Percentiles rank a stretch among this genome's conserved stretches.
These are phyloP conservation scores for Tetratostichococcus sp. DNA, from an alignment of 139 green algal species.

Conservation along the genomic window DNA sequence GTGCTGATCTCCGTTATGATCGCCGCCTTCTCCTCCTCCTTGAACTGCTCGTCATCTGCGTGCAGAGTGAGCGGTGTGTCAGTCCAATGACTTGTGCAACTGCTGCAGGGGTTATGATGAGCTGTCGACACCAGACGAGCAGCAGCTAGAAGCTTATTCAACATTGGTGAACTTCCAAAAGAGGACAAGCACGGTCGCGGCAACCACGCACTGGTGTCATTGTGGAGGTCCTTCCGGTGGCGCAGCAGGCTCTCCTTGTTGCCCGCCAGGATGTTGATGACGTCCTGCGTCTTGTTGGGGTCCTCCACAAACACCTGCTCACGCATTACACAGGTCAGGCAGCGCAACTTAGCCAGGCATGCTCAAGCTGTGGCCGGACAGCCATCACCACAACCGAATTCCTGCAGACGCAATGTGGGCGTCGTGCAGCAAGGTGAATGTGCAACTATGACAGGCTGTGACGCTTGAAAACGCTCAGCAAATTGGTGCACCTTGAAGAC, in stretches of 20 bases:
- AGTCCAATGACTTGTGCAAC: neutral
- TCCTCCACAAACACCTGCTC: slow-evolving; percentile 92
- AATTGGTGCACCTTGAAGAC: slow-evolving; percentile 97
- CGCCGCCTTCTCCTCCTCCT: slow-evolving; percentile 87
- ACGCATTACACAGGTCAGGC: no score
- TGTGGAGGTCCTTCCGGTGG: slow-evolving; percentile 88
- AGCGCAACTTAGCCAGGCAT: neutral
- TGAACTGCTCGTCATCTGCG: slow-evolving; percentile 80
- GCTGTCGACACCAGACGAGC: no score
- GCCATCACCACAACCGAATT: no score
- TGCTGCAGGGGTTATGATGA: no score
- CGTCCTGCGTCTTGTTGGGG: slow-evolving; percentile 79
- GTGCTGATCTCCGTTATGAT: slow-evolving; percentile 77
- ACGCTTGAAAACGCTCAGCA: no score
- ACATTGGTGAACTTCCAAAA: neutral
- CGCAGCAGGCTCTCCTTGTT: slow-evolving; percentile 90
- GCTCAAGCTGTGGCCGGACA: neutral
- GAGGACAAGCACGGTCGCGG: neutral
- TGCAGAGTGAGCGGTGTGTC: no score
- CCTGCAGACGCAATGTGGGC: no score
- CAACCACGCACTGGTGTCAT: slow-evolving; percentile 62
- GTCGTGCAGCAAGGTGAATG: no score
- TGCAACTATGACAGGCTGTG: no score
- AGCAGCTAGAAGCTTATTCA: neutral
- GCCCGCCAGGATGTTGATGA: slow-evolving; percentile 78